These are phyloP conservation scores for Cryptococcus maquisensis DNA, from an alignment of 1,284 basidiomycete species.

Conservation along the genomic window DNA sequence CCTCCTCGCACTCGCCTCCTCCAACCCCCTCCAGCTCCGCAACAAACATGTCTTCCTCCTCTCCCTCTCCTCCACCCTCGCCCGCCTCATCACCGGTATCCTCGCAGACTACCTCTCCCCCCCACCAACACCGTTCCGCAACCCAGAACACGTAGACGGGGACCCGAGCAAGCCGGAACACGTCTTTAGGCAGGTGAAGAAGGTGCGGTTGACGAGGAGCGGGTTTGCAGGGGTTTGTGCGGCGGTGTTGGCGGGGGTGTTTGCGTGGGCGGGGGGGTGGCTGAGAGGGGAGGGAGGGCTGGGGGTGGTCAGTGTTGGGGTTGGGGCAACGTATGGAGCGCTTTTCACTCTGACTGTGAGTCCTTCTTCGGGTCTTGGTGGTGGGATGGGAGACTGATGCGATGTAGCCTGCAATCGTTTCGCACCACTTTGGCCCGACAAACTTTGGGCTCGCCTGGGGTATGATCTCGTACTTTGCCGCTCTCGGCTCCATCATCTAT, in stretches of 20 bases:
- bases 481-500: slow-evolving; percentile 44
- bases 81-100: slow-evolving; percentile 42
- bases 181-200: slow-evolving; percentile 29
- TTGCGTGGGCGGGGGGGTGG: slow-evolving; percentile 34
- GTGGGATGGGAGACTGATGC: not conserved
- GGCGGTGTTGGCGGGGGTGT: slow-evolving; percentile 31
- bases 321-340: slow-evolving; percentile 45
- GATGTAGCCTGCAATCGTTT: slow-evolving; percentile 37
- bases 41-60: slow-evolving; percentile 48
- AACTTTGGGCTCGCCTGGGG: slow-evolving; percentile 50
- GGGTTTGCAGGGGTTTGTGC: slow-evolving; percentile 36
- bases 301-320: slow-evolving; percentile 43
- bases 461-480: slow-evolving; percentile 48
- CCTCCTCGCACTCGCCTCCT: slow-evolving; percentile 8
- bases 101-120: slow-evolving; percentile 45
- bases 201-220: slow-evolving; percentile 33
- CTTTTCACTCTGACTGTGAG: slow-evolving; percentile 47
- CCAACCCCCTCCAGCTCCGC: slow-evolving; percentile 33
- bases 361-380: not conserved
- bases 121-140: slow-evolving; percentile 26
- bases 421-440: slow-evolving; percentile 46
- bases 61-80: slow-evolving; percentile 43
- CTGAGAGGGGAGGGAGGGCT: slow-evolving; percentile 32
- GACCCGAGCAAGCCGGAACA: slow-evolving; percentile 22
- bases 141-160: slow-evolving; percentile 12